Evolutionary conservation across 495 filamentous ascomycete species (phyloP), one percentile per base, ranked within the genome.

Genomic region (Xylaria grammica): DNA sequence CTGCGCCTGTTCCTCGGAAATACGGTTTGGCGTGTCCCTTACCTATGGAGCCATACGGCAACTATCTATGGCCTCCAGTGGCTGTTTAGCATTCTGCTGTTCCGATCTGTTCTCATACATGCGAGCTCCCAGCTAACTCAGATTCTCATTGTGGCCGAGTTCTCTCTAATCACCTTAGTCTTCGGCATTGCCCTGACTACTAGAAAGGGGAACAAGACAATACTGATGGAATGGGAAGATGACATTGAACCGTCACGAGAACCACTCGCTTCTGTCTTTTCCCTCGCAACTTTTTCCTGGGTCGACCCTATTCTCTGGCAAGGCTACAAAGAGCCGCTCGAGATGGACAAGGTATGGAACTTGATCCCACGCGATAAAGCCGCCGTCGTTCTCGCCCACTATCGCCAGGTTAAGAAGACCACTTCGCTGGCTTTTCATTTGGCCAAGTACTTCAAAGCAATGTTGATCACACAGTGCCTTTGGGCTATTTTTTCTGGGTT

Each of bases 1-100:
- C 75, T 91, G 7, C 89, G 95, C 15, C 80, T 97, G 54, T 80
- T 91, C 30, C 82, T 93, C 59, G 89, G 90, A 19, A 87, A 86
- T 63, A 84, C 85, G 34, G 84, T 85, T 66, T 87, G 87, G 68
- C 79, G 82, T 38, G 84, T 93, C 26, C 90, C 90, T 17, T 83
- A 85, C 44, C 76, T 98, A 10, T 99, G 96, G 96, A 92, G 93
- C 67, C 95, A 99, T 75, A 98, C 96, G 0, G 89, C 93, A 8
- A 78, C 83, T 49, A 83, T 98, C n/a, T 99, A 99, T 74, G 82
- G 83, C 56, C 79, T 89, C 55, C 90, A 93, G 70, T 97, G 95
- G 91, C 69, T 94, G 34, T 88, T 94, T 70, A 81, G 84, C 1
- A 65, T 91, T 19, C 77, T 92, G 65, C 75, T 92, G 7, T 95